Evolutionary conservation across 306 rosid species (phyloP).

Genomic region (Quercus bicolor): DNA sequence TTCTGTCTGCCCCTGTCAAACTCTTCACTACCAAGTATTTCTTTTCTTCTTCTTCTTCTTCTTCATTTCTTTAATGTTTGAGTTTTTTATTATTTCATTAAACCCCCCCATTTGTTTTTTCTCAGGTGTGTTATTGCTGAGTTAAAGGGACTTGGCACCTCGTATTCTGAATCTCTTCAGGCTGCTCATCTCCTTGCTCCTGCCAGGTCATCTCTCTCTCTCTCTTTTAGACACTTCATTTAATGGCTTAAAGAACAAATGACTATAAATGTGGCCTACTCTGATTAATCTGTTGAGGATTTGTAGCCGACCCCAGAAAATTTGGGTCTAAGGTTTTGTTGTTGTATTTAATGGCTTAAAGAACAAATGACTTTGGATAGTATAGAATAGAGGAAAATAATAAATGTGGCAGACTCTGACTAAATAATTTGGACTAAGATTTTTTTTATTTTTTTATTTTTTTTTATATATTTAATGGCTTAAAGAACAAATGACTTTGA

Average conservation of each 20-base stretch:
- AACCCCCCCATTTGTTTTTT: not conserved
- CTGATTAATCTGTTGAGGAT: not conserved
- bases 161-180: conserved; percentile 48
- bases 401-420: not conserved
- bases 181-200: conserved; percentile 52
- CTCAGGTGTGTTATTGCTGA: conserved; percentile 67
- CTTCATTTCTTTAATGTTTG: not conserved
- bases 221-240: not conserved
- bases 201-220: conserved; percentile 46
- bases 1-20: conserved; percentile 55
- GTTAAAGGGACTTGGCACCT: conserved; percentile 58
- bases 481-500: too few species aligned
- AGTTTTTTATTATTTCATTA: not conserved
- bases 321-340: too few species aligned
- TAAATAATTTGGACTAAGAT: not conserved
- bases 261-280: too few species aligned
- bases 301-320: too few species aligned
- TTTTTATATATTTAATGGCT: too few species aligned
- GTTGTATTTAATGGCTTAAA: too few species aligned
- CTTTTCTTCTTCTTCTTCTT: not conserved
- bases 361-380: too few species aligned
- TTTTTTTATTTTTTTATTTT: too few species aligned
- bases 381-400: too few species aligned
- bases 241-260: too few species aligned
- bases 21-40: conserved; percentile 72